Evolutionary conservation across 768 basidiomycete genomes (phyloP).

Genomic region (Xerocomus spinulosus): DNA sequence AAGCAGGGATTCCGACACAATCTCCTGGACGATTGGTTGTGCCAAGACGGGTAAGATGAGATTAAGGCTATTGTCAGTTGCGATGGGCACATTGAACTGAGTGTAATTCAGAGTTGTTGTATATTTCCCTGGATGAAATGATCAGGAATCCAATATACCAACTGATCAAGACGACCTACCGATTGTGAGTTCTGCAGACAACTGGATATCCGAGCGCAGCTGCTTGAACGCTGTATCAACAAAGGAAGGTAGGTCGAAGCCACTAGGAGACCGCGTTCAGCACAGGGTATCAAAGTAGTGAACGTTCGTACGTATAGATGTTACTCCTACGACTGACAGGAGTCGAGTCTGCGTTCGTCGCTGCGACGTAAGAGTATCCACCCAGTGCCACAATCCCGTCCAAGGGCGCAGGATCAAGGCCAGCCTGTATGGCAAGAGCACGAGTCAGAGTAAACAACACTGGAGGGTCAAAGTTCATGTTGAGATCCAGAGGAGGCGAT

Average conservation of each 20-base stretch:
- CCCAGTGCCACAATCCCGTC: slow-evolving; percentile 64
- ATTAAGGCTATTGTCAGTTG: slow-evolving; percentile 58
- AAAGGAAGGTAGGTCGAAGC: slow-evolving; percentile 59
- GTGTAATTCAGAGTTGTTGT: slow-evolving; percentile 56
- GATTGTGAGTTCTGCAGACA: slow-evolving; percentile 53
- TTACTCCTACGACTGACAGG: slow-evolving; percentile 38
- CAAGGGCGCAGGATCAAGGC: slow-evolving; percentile 53
- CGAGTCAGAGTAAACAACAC: slow-evolving; percentile 69
- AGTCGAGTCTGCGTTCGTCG: slow-evolving; percentile 32
- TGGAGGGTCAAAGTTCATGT: slow-evolving; percentile 65
- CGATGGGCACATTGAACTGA: slow-evolving; percentile 51
- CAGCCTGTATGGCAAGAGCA: slow-evolving; percentile 60
- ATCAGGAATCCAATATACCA: slow-evolving; percentile 2
- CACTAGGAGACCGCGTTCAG: slow-evolving; percentile 31
- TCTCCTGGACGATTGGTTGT: slow-evolving; percentile 68
- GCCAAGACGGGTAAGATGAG: slow-evolving; percentile 67
- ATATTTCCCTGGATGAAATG: slow-evolving; percentile 49
- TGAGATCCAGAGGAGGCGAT: slow-evolving; percentile 54
- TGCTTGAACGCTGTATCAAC: slow-evolving; percentile 64
- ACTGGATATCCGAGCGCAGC: slow-evolving; percentile 55
- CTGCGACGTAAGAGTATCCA: slow-evolving; percentile 53
- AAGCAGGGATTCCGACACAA: slow-evolving; percentile 54
- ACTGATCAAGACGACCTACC: slow-evolving; percentile 31
- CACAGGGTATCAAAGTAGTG: not conserved
- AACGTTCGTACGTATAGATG: slow-evolving; percentile 46